Conservation (phyloP, 495 filamentous ascomycete genomes). For the Thermochaetoides thermophila region DNA sequence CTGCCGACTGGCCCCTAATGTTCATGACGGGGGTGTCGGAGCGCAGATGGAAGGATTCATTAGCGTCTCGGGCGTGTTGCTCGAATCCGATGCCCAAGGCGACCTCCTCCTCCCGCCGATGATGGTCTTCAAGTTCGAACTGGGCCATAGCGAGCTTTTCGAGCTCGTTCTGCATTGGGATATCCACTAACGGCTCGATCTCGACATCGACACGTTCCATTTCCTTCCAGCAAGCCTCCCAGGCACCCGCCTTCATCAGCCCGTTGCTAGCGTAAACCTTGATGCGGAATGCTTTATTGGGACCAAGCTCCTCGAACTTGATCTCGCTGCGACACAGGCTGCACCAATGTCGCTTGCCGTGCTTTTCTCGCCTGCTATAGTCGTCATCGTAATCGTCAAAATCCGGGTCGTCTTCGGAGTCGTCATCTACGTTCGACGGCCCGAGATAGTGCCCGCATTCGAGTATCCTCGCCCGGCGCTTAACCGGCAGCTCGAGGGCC, state of each 20-base stretch:
- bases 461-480: constrained; percentile 46
- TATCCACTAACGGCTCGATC: constrained; percentile 48
- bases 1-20: too few species aligned
- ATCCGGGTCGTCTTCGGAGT: constrained; percentile 32
- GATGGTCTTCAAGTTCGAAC: constrained; percentile 16
- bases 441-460: constrained; percentile 67
- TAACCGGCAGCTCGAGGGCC: constrained; percentile 58
- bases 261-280: constrained; percentile 90
- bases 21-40: too few species aligned
- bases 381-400: constrained; percentile 26
- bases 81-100: too few species aligned
- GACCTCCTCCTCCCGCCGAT: constrained; percentile 17
- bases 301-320: constrained; percentile 27
- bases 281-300: constrained; percentile 56
- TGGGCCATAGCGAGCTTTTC: constrained; percentile 25
- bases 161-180: constrained; percentile 26
- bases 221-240: constrained; percentile 86
- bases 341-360: constrained; percentile 41
- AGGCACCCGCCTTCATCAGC: constrained; percentile 79
- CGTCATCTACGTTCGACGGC: constrained; percentile 25
- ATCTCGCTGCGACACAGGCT: constrained; percentile 42
- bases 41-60: too few species aligned
- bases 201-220: constrained; percentile 97
- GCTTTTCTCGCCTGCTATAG: constrained; percentile 16
- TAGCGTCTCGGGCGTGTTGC: too few species aligned